Evolutionary conservation across 2,329 filamentous ascomycete species (phyloP).

Genomic region (Lasiodiplodia citricola): DNA sequence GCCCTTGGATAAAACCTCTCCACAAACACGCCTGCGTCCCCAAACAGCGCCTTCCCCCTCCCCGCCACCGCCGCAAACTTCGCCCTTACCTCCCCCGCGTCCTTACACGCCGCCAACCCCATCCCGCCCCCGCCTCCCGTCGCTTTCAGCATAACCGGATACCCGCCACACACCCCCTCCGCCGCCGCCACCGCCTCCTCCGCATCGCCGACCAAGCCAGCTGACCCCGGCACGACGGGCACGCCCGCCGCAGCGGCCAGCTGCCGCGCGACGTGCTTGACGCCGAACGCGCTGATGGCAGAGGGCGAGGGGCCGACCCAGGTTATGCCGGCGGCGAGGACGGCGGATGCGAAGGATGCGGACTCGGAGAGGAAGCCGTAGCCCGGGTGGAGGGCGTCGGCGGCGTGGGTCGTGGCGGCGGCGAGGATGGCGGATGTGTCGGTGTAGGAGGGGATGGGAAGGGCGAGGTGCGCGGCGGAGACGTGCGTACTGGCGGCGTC

Average conservation of each 20-base stretch:
- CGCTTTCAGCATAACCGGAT: constrained; percentile 68
- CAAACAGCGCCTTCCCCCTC: constrained; percentile 79
- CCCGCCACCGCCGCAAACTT: constrained; percentile 73
- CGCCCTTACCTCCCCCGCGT: constrained; percentile 69
- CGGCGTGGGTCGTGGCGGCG: constrained; percentile 56
- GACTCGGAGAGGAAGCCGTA: constrained; percentile 73
- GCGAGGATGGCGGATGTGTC: constrained; percentile 55
- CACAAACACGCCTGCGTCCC: constrained; percentile 82
- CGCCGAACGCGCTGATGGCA: constrained; percentile 61
- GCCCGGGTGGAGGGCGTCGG: constrained; percentile 67
- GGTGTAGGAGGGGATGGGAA: constrained; percentile 56
- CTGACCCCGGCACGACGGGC: constrained; percentile 61
- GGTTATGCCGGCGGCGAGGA: constrained; percentile 59
- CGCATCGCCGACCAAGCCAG: constrained; percentile 54
- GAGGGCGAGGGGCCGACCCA: constrained; percentile 65
- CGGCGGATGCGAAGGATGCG: constrained; percentile 62
- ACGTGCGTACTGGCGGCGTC: constrained; percentile 63
- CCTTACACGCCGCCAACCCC: constrained; percentile 78
- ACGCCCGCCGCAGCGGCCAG: constrained; percentile 59
- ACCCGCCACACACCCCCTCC: constrained; percentile 39
- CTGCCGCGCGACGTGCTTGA: constrained; percentile 63
- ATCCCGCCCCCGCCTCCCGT: constrained; percentile 71
- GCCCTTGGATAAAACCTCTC: constrained; percentile 81
- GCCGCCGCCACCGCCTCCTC: constrained; percentile 54
- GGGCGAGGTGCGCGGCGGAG: constrained; percentile 58